Evolutionary conservation across 2,329 filamentous ascomycete genomes (phyloP), one percentile per base, ranked within the genome.

Genomic region (Pyricularia grisea): DNA sequence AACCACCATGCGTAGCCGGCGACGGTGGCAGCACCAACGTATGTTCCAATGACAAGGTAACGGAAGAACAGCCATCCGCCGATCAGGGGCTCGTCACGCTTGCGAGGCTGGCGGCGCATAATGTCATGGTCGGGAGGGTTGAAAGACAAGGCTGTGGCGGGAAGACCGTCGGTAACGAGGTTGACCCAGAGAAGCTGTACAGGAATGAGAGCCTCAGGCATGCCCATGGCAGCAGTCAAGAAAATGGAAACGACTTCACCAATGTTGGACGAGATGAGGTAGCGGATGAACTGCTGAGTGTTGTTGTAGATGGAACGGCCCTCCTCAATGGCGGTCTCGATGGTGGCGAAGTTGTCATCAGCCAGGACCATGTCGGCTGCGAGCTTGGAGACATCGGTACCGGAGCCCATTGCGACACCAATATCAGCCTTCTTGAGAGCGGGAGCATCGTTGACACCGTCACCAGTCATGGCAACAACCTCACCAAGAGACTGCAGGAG

Each of bases 1-100:
- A 98, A 99, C 92, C 93, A 99, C 95, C 95, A 99, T n/a, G 93
- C 94, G 77, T 99, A 99, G 65, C 96, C 95, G 76, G 91, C 93
- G 25, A 99, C 96, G 3, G 95, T 99, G 68, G 95, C 95, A 60
- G 93, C 84, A 77, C 95, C 95, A 70, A 99, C 95, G 73, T 99
- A 99, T 10, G 89, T 93, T 71, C 95, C 95, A 74, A 99, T 95
- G 67, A 98, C 90, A 84, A 99, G 89, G 81, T 99, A 99, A 68
- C 95, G 90, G 86, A 98, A 93, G 83, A 99, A 97, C 58, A 99
- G 83, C 95, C 95, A 99, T 70, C 94, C 93, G 64, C 92, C 90
- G 68, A 99, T 94, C 67, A 99, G 90, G 7, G 92, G 83, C 80
- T 99, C 96, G 75, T 97, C 93, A 70, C 95, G 90, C 85, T 95